Percentiles rank a stretch among this genome's conserved stretches.
Evolutionary conservation across 306 rosid genomes (phyloP).

Genomic region (Citrullus amarus): DNA sequence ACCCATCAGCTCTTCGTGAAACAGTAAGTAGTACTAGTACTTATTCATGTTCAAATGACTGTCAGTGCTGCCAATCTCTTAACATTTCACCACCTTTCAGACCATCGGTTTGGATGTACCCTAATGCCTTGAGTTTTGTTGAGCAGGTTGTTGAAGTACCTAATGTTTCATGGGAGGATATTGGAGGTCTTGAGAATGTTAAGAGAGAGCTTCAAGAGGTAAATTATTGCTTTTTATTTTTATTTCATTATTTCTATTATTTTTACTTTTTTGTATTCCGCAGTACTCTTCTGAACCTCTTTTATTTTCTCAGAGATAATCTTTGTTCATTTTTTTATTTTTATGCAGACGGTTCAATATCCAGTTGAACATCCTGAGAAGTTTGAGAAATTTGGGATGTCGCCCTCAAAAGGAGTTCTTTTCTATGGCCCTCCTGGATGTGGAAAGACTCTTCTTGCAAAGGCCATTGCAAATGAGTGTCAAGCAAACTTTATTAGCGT

Average conservation of each 20-base stretch:
- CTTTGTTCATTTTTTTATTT: not conserved
- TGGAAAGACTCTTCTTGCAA: constrained; percentile 95
- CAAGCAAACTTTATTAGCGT: constrained; percentile 96
- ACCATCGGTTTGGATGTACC: not conserved
- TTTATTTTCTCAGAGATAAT: not conserved
- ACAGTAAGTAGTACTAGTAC: constrained; percentile 46
- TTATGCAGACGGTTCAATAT: constrained; percentile 89
- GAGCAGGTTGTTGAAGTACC: constrained; percentile 95
- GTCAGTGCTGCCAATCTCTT: not conserved
- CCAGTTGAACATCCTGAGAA: constrained; percentile 99
- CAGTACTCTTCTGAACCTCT: not conserved
- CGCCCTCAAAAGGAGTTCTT: constrained; percentile 97
- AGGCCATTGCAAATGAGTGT: constrained; percentile 97
- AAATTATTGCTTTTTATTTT: not conserved
- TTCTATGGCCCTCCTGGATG: constrained; percentile 99
- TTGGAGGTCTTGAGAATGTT: constrained; percentile 97
- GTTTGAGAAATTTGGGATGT: constrained; percentile 95
- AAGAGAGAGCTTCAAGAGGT: constrained; percentile 99
- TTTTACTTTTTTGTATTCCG: constrained; percentile 1
- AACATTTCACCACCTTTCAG: not conserved
- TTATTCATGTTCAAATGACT: not conserved
- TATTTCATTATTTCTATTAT: too few relatives aligned
- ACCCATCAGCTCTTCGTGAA: constrained; percentile 95
- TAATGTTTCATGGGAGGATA: constrained; percentile 83
- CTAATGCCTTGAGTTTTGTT: constrained; percentile 16